phyloP scores from a whole-genome alignment of 352 stramenopile genomes.

The Phytophthora nicotianae region DNA sequence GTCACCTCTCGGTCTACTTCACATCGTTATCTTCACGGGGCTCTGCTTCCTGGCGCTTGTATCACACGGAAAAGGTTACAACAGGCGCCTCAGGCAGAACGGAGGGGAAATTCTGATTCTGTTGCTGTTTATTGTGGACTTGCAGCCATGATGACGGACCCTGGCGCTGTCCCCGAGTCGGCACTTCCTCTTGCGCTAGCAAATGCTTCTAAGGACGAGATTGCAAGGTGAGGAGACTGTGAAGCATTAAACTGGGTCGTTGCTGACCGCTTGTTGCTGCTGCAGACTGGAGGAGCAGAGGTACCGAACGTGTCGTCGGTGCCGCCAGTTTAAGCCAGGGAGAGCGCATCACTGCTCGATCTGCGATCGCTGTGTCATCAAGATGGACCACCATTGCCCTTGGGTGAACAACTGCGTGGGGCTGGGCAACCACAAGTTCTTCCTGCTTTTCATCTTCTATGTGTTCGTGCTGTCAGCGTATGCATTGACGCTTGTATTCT shows the following conservation, averaged over 20 bases:
- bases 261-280: constrained; percentile 21
- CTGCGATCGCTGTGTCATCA: constrained; percentile 95
- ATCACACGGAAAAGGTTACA: constrained; percentile 93
- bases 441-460: constrained; percentile 91
- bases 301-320: constrained; percentile 89
- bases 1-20: constrained; percentile 64
- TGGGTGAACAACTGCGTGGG: constrained; percentile 99
- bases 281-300: constrained; percentile 80
- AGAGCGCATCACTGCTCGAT: constrained; percentile 97
- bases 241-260: background rate
- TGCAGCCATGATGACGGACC: constrained; percentile 97
- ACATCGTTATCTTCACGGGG: constrained; percentile 69
- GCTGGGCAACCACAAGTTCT: constrained; percentile 99
- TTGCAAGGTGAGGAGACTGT: constrained; percentile 45
- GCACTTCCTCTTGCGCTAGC: constrained; percentile 87
- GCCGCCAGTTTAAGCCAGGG: constrained; percentile 96
- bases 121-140: constrained; percentile 8
- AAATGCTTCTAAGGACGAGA: constrained; percentile 78
- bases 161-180: constrained; percentile 95
- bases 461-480: constrained; percentile 96
- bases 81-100: constrained; percentile 1
- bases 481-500: constrained; percentile 92
- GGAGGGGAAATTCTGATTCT: constrained; percentile 2
- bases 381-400: constrained; percentile 99
- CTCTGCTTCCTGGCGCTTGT: constrained; percentile 91